These are phyloP conservation scores for Funneliformis geosporum DNA, from an alignment of 192 early-diverging fungal species.

Conservation along the genomic window DNA sequence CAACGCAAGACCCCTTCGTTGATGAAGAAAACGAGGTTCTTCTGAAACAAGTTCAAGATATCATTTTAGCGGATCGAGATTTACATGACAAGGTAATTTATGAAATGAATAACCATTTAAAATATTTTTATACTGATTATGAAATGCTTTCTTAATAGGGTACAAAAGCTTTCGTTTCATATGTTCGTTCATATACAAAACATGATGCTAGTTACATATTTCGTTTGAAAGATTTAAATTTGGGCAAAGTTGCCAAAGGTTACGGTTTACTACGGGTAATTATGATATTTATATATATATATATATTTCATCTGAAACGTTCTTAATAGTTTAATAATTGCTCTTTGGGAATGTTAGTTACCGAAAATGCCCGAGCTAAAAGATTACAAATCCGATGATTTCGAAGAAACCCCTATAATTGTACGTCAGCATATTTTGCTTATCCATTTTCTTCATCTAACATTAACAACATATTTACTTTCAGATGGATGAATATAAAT, in stretches of 20 bases:
- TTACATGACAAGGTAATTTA: slow-evolving; percentile 59
- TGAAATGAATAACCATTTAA: background rate
- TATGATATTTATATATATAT: slow-evolving; percentile 1
- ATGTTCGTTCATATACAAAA: slow-evolving; percentile 88
- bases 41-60: slow-evolving; percentile 53
- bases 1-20: slow-evolving; percentile 34
- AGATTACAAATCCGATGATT: slow-evolving; percentile 46
- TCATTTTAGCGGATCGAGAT: slow-evolving; percentile 73
- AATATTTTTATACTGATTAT: background rate
- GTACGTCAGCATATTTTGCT: background rate
- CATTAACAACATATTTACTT: slow-evolving; percentile 3
- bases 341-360: slow-evolving; percentile 44
- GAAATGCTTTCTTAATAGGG: slow-evolving; percentile 42
- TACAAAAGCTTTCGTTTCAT: slow-evolving; percentile 85
- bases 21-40: slow-evolving; percentile 53
- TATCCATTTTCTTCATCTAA: background rate
- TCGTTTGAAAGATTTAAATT: slow-evolving; percentile 78
- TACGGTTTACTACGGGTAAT: slow-evolving; percentile 72
- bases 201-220: slow-evolving; percentile 96
- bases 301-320: background rate
- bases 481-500: slow-evolving; percentile 65
- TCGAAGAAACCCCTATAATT: slow-evolving; percentile 9
- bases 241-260: slow-evolving; percentile 71
- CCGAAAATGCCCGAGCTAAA: slow-evolving; percentile 96
- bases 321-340: background rate